Percentiles rank a stretch among this genome's conserved stretches.
These are phyloP conservation scores for Xanthoconium purpureum DNA, from an alignment of 768 basidiomycete species.

Conservation along the genomic window DNA sequence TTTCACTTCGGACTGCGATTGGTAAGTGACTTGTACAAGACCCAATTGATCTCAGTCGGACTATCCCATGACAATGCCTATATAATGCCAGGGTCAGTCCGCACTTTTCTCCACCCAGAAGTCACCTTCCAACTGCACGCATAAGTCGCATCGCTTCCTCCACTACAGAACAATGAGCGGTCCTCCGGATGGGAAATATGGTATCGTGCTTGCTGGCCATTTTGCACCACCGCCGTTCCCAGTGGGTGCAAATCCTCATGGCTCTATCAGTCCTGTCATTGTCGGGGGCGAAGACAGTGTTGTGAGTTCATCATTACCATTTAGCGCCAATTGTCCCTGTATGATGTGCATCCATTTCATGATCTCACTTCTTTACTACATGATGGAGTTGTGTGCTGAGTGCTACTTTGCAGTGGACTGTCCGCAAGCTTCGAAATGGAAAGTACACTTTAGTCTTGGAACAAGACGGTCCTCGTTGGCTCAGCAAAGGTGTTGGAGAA, in stretches of 20 bases:
- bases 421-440: background rate
- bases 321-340: background rate
- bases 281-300: background rate
- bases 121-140: background rate
- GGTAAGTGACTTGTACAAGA: no score
- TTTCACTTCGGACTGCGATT: no score
- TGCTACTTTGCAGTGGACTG: background rate
- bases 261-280: background rate
- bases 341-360: background rate
- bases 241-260: background rate
- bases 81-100: background rate
- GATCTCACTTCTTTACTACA: background rate
- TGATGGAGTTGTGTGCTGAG: background rate
- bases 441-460: background rate
- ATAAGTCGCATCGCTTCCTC: background rate
- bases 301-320: background rate
- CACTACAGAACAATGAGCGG: background rate
- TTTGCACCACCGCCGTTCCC: background rate
- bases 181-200: background rate
- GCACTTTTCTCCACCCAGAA: background rate
- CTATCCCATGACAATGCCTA: background rate
- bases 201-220: background rate
- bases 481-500: background rate
- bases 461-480: background rate
- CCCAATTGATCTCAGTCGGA: no score